phyloP scores from a whole-genome alignment of 441 rosid species.

The Croton laevigatus region DNA sequence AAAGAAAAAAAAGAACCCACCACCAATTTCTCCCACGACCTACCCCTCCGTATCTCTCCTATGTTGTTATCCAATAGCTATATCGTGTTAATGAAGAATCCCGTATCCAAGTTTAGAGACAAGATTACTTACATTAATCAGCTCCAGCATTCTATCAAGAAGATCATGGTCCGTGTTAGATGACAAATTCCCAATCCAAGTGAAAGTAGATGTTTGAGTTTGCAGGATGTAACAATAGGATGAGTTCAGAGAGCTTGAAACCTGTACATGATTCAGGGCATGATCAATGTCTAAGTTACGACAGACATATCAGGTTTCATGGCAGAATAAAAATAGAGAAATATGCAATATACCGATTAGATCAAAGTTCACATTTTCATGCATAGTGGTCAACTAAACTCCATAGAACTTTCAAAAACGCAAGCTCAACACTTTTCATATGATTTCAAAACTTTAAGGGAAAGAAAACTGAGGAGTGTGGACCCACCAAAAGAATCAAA shows the following conservation, averaged over 20 bases:
- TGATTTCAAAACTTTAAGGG: neutral
- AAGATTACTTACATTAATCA: constrained; percentile 55
- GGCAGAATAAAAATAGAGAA: neutral
- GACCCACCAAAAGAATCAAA: neutral
- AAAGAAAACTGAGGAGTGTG: neutral
- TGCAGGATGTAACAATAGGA: constrained; percentile 82
- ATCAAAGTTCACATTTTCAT: neutral
- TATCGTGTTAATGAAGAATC: neutral
- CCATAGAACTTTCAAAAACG: neutral
- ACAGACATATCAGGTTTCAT: neutral
- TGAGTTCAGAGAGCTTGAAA: constrained; percentile 71
- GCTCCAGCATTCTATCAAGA: constrained; percentile 76
- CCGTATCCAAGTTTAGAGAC: constrained; percentile 12
- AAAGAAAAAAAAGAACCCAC: too few relatives aligned
- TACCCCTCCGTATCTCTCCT: neutral
- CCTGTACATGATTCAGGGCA: constrained; percentile 46
- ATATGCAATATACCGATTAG: neutral
- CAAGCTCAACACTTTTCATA: neutral
- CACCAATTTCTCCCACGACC: neutral
- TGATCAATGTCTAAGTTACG: constrained; percentile 14
- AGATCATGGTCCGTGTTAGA: constrained; percentile 68
- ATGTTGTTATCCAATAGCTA: neutral
- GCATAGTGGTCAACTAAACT: neutral
- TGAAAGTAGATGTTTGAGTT: constrained; percentile 57
- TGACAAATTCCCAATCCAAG: constrained; percentile 84